Evolutionary conservation across 306 rosid genomes (phyloP), one percentile per base, ranked within the genome.

Genomic region (Ziziphus jujuba): DNA sequence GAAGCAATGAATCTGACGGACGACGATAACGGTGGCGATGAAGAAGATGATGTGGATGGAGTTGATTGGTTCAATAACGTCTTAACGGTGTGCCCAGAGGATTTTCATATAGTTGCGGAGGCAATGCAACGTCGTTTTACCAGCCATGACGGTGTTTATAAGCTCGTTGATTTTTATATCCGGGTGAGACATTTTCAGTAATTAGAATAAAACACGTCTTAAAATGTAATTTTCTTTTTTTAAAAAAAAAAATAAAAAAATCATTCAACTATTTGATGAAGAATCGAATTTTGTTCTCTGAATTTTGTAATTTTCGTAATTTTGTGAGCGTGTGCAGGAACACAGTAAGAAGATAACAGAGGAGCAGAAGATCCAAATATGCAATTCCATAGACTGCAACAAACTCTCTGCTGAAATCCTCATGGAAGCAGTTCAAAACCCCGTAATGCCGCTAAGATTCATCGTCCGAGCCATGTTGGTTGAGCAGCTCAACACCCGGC

Each of bases 401-500:
- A 86, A 84, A 75, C 81, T 92, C 28, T 89, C 98, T 7, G 72
- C 84, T 2, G 56, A 47, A 11, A 49, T 72, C 5, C 79, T 92
- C 0, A 71, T 87, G 1, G 78, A 84, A 14, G 91, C 92, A 5
- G 88, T 92, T 10, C 97, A 86, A 77, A 92, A 89, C 70, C 95
- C 95, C 1, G 22, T 35, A 60, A 86, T 92, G 98, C 91, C 98
- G 0, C 77, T 92, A 13, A 78, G 89, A 49, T 92, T 92, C 80
- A 72, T 92, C 5, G 82, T 92, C 73, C 83, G 81, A 71, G 97
- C 93, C 23, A 85, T 92, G 89, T 59, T 92, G 21, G 58, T 87
- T 2, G 95, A 92, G 74, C 95, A 92, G 71, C 95, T 89, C 77
- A 84, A 80, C 74, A 89, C 97, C 47, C 95, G 93, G 19, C 78